Evolutionary conservation across 1,284 basidiomycete genomes (phyloP), one percentile per base, ranked within the genome.

Genomic region (Paramarasmius palmivorus): DNA sequence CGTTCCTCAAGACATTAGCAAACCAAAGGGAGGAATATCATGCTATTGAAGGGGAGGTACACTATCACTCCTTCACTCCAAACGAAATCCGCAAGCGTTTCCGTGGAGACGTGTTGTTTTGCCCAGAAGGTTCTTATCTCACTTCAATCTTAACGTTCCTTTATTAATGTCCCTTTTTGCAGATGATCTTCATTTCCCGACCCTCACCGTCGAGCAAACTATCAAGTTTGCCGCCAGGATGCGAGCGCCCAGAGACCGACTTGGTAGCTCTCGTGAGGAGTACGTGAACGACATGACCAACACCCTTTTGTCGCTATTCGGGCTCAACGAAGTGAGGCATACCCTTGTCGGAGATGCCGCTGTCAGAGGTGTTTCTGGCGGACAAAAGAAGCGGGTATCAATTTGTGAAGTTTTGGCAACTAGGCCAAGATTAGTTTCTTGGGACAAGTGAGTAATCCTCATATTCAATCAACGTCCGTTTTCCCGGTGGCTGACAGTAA

Each of bases 331-430:
- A 61, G 74, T 73, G 3, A 73, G 71, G 58, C 70, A 77, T 34
- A 85, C 82, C 0, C 74, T 74, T 20, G 88, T 93, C 44, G 91
- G 91, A 8, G 83, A 91, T 67, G 83, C 83, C 9, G 78, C 77
- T 22, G 77, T 92, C n/a, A 76, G 88, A 4, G 90, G 90, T 54
- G 83, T 92, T 8, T 84, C 82, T 46, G 90, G 90, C 17, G 90
- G 91, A n/a, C 82, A 90, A 73, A 86, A 87, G 70, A 89, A 90
- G 68, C 81, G 91, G 37, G 90, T 92, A 0, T 88, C 85, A 0
- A 88, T 93, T 59, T 78, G 82, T 9, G 91, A 93, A 68, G 76
- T 81, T 9, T 68, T 92, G 42, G 81, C 83, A 0, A 76, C 80
- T 14, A 73, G 84, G 32, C 77, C 78, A 41, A 75, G 78, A 32